phyloP scores from a whole-genome alignment of 1,139 yeast genomes.

The Saccharomycopsis phalli region DNA sequence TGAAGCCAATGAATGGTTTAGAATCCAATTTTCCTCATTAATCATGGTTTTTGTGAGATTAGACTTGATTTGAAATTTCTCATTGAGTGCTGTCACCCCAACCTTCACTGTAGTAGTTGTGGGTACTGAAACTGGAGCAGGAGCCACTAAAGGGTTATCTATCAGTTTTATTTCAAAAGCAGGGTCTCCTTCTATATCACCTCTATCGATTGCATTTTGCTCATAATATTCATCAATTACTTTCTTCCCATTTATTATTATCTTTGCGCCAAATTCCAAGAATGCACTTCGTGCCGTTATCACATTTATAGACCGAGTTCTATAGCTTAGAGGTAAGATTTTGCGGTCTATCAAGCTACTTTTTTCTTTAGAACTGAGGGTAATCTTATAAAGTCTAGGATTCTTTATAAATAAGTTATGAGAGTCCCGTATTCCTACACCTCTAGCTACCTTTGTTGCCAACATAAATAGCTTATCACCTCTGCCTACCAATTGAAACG shows the following conservation, averaged over 20 bases:
- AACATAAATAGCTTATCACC: constrained; percentile 78
- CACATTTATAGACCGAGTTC: constrained; percentile 80
- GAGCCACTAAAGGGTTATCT: background rate
- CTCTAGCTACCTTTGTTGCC: constrained; percentile 91
- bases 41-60: constrained; percentile 16
- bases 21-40: constrained; percentile 77
- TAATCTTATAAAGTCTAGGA: constrained; percentile 55
- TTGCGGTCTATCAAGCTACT: constrained; percentile 75
- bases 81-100: background rate
- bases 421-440: constrained; percentile 91
- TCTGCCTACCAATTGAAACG: constrained; percentile 67
- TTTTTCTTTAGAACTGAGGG: constrained; percentile 71
- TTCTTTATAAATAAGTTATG: constrained; percentile 86
- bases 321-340: constrained; percentile 80
- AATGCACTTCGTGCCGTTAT: constrained; percentile 87
- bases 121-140: constrained; percentile 1
- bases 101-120: too few relatives aligned
- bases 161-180: constrained; percentile 52
- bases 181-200: constrained; percentile 66
- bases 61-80: constrained; percentile 14
- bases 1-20: constrained; percentile 73
- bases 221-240: constrained; percentile 89
- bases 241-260: constrained; percentile 71
- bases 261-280: constrained; percentile 86
- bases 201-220: constrained; percentile 56